Conservation (phyloP, 2,329 filamentous ascomycete species). For the Talaromyces piceae region DNA sequence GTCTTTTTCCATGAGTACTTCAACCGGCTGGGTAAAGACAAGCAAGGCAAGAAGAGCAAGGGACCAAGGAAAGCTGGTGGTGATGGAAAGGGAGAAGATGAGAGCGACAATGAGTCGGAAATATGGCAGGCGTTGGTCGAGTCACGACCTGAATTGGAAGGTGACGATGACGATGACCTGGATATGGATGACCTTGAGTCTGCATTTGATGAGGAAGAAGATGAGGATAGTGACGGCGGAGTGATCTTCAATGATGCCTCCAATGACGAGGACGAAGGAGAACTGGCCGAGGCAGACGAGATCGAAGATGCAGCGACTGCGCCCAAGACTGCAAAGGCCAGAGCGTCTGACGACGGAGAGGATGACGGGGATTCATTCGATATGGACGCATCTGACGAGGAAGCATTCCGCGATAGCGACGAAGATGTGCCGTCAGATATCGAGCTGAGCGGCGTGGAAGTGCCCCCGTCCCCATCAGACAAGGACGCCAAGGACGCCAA, state of each 20-base stretch:
- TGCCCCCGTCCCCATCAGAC: slow-evolving; percentile 19
- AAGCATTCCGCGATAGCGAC: slow-evolving; percentile 46
- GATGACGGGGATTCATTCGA: slow-evolving; percentile 50
- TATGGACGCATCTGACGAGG: slow-evolving; percentile 40
- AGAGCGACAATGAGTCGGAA: slow-evolving; percentile 64
- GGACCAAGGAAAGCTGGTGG: slow-evolving; percentile 40
- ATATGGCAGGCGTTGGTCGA: slow-evolving; percentile 88
- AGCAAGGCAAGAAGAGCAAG: slow-evolving; percentile 50
- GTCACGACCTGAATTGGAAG: slow-evolving; percentile 69
- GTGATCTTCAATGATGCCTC: slow-evolving; percentile 43
- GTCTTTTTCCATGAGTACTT: slow-evolving; percentile 99
- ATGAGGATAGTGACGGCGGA: slow-evolving; percentile 34
- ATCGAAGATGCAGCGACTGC: slow-evolving; percentile 18
- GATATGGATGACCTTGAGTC: slow-evolving; percentile 50
- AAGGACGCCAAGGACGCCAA: slow-evolving; percentile 38
- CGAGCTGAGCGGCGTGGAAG: slow-evolving; percentile 37
- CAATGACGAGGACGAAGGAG: slow-evolving; percentile 37
- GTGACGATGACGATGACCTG: slow-evolving; percentile 48
- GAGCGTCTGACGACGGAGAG: slow-evolving; percentile 37
- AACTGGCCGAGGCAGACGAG: slow-evolving; percentile 26
- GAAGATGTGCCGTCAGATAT: slow-evolving; percentile 48
- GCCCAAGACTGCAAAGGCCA: slow-evolving; percentile 3
- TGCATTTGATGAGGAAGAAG: slow-evolving; percentile 44
- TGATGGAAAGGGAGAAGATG: slow-evolving; percentile 37
- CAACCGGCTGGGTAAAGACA: slow-evolving; percentile 60